A percentile compares a stretch with the other conserved stretches of the same genome.
Conservation (phyloP, 768 basidiomycete species). For the Pleurotus sapidus region DNA sequence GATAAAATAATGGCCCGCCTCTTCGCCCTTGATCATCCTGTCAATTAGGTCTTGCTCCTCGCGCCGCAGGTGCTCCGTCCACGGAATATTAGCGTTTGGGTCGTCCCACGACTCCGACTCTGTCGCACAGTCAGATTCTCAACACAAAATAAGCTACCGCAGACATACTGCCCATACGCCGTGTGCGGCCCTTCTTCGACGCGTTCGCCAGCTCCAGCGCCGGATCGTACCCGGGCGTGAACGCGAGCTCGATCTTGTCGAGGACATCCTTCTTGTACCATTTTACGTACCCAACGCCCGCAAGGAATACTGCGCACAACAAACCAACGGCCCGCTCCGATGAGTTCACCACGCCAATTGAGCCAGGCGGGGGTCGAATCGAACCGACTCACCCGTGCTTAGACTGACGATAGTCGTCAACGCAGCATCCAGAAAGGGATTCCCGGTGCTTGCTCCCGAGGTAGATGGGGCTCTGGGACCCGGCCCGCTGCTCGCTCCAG, state of each 20-base stretch:
- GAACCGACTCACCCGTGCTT: conserved; percentile 43
- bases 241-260: conserved; percentile 79
- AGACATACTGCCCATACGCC: no score
- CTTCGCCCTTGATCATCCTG: conserved; percentile 71
- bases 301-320: conserved; percentile 52
- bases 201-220: conserved; percentile 69
- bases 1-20: conserved; percentile 72
- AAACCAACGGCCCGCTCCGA: neutral
- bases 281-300: conserved; percentile 67
- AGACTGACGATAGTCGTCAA: conserved; percentile 60
- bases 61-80: conserved; percentile 64
- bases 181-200: conserved; percentile 24
- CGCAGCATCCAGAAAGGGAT: conserved; percentile 47
- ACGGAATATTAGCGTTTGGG: conserved; percentile 34
- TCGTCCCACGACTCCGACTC: neutral
- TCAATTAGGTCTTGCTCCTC: conserved; percentile 77
- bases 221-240: conserved; percentile 79
- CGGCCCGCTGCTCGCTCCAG: conserved; percentile 32
- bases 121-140: no score
- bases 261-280: conserved; percentile 87
- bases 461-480: neutral
- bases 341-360: neutral
- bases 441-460: neutral
- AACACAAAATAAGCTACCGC: no score
- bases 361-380: neutral